These are phyloP conservation scores for Lachnellula subtilissima DNA, from an alignment of 2,329 filamentous ascomycete species.

Conservation along the genomic window DNA sequence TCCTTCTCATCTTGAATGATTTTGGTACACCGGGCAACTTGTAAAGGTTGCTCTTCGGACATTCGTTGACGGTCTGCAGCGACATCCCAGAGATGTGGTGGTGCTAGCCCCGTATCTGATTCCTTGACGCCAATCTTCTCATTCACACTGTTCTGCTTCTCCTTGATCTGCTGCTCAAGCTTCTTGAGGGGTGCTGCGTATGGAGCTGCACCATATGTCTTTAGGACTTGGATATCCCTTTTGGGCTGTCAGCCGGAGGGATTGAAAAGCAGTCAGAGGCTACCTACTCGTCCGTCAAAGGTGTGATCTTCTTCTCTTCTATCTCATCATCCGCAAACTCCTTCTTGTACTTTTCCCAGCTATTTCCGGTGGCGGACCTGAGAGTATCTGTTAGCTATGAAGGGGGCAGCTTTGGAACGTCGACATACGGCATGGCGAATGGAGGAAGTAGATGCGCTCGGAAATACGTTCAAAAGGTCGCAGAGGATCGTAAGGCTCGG, in stretches of 20 bases:
- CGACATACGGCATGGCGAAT: conserved; percentile 5
- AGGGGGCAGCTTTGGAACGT: neutral
- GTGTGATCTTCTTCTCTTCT: conserved; percentile 99
- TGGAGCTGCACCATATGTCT: conserved; percentile 95
- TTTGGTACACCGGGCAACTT: conserved; percentile 97
- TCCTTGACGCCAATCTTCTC: conserved; percentile 98
- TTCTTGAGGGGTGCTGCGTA: conserved; percentile 93
- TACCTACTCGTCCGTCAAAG: conserved; percentile 88
- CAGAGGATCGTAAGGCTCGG: neutral
- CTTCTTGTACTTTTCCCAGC: conserved; percentile 99
- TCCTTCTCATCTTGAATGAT: conserved; percentile 98
- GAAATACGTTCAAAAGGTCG: neutral
- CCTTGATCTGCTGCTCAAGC: conserved; percentile 98
- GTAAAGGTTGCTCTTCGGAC: conserved; percentile 95
- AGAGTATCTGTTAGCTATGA: conserved; percentile 4
- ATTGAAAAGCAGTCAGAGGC: conserved; percentile 3
- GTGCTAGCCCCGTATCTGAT: conserved; percentile 96
- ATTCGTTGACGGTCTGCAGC: conserved; percentile 97
- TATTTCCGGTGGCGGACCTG: conserved; percentile 77
- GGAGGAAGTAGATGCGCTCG: neutral
- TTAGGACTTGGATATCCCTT: conserved; percentile 98
- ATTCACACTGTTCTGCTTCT: conserved; percentile 95
- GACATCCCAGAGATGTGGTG: conserved; percentile 98
- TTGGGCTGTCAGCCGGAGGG: conserved; percentile 33
- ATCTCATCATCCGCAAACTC: conserved; percentile 93